Base-by-base conservation (phyloP, 441 rosid species). In the Biscutella laevigata region DNA sequence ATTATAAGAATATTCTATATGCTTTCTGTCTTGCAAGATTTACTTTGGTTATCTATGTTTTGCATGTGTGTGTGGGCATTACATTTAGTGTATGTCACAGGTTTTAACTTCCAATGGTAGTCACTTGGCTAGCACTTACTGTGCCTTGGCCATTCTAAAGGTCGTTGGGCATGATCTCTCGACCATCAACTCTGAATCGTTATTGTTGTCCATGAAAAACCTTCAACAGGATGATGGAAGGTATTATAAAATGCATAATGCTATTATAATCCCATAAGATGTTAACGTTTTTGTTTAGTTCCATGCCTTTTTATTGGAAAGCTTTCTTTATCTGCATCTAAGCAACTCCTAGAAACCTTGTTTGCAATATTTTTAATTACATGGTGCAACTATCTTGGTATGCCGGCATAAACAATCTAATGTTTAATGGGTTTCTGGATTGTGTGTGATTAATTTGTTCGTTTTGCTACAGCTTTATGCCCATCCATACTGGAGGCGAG, bases 211-310 rank as follows among this genome's bases (percentile, higher is more conserved):
- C 22, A 66, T 91, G 88, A 80, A 74, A 72, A 86, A 79, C 62
- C 94, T 88, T 49, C 98, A 91, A 66, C 91, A 76, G 66, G 76
- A 80, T 32, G 86, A 88, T 77, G 96, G 98, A 57, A 83, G 96
- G 96, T 88, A 78, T 51, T 59, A 15, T 28, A 38, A 17, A 47
- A 29, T 26, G 7, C 21, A 7, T 5, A 6, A 5, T 51, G 44
- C 37, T 6, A 41, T 10, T 49, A 19, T n/a, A 12, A 12, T 24
- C 17, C 33, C 15, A 8, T 49, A 40, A 10, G 2, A 24, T 15
- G 21, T 1, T 14, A 12, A 25, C 3, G 12, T 7, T 0, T 10
- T 19, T 27, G 9, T 7, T 32, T 42, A 8, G 43, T 22, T 32
- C 21, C 7, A 39, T 11, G 17, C 4, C 13, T 14, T 37, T 37